A percentile compares a stretch with the other conserved stretches of the same genome.
phyloP scores from a whole-genome alignment of 2,329 filamentous ascomycete genomes.

The Botrytis deweyae region DNA sequence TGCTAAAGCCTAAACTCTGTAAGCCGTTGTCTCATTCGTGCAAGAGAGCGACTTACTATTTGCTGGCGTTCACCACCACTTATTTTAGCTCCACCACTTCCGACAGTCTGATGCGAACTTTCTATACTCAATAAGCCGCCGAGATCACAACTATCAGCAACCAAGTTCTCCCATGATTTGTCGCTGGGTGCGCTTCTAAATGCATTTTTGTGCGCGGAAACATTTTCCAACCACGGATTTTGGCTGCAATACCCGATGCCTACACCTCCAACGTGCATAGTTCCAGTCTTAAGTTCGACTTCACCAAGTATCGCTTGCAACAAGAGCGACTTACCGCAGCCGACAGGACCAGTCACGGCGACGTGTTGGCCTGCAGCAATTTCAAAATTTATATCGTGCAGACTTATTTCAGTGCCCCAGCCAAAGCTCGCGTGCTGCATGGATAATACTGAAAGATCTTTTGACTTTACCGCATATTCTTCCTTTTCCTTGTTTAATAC shows the following conservation, averaged over 20 bases:
- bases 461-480: not conserved
- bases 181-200: not conserved
- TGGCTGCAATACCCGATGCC: slow-evolving; percentile 46
- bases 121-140: slow-evolving; percentile 30
- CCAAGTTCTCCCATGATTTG: not conserved
- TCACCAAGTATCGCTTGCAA: slow-evolving; percentile 41
- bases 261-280: slow-evolving; percentile 24
- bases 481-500: not conserved
- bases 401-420: not conserved
- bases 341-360: slow-evolving; percentile 24
- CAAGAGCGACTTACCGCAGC: slow-evolving; percentile 41
- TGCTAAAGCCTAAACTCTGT: slow-evolving; percentile 40
- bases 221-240: slow-evolving; percentile 46
- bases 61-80: slow-evolving; percentile 33
- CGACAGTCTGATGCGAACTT: slow-evolving; percentile 26
- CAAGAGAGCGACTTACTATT: slow-evolving; percentile 29
- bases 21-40: not conserved
- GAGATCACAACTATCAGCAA: not conserved
- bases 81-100: slow-evolving; percentile 38
- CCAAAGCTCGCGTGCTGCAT: not conserved
- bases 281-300: slow-evolving; percentile 29
- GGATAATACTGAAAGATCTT: not conserved
- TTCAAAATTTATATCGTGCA: not conserved
- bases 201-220: slow-evolving; percentile 34
- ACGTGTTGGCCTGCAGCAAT: not conserved